Evolutionary conservation across 2,329 filamentous ascomycete species (phyloP), one percentile per base, ranked within the genome.

Genomic region (Epichloe gansuensis): DNA sequence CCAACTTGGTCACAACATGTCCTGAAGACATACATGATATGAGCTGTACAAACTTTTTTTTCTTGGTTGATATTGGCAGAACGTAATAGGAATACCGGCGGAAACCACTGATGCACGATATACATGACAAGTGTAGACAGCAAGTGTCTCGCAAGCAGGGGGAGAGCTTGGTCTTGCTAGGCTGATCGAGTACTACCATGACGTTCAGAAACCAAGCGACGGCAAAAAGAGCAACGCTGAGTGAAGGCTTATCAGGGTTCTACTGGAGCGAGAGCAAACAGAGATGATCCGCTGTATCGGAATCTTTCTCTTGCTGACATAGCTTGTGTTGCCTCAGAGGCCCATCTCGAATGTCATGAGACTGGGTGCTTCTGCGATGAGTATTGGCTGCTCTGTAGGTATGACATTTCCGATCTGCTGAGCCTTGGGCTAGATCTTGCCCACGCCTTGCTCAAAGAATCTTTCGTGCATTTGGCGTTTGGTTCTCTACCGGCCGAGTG

Each of bases 401-500:
- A 48, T 38, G 34, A 8, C 23, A 15, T 46, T 47, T 23, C 48
- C 39, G 45, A 48, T 48, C 48, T 43, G 44, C 15, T 39, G 31
- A 28, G 34, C 38, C 48, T 38, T 31, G 8, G 17, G 28, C 17
- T 23, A 51, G 48, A 48, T 51, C 34, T 44, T n/a, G 8, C 28
- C 52, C 12, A 17, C 25, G 17, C 9, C 17, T 44, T 25, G 13
- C 28, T n/a, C 38, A n/a, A 3, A 28, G 34, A 31, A 15, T 21
- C 17, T 2, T 8, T 38, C 15, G 37, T 28, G 25, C 43, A 9
- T 37, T 50, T n/a, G 43, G 44, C 23, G 21, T 44, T 25, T n/a
- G 45, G 13, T 6, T 25, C 39, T 46, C 12, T 55, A 55, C 21
- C 52, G 55, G 45, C 37, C 52, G 41, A 48, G 48, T 42, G 52